Evolutionary conservation across 2,329 filamentous ascomycete genomes (phyloP), one percentile per base, ranked within the genome.

Genomic region (Colletotrichum endophyticum): DNA sequence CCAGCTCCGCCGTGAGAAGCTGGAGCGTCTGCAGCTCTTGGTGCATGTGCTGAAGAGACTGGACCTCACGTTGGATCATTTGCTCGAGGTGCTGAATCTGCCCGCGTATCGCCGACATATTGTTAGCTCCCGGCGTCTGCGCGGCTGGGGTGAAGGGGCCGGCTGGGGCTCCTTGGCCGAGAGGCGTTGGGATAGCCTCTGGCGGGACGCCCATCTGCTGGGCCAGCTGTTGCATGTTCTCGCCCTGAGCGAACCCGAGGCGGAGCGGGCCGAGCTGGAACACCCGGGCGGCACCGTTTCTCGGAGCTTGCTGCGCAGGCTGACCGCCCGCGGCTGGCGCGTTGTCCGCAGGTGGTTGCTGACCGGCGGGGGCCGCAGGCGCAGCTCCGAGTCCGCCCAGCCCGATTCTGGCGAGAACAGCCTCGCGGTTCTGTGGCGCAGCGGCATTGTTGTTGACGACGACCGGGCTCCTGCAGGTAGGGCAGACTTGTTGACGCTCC

Each of bases 401-500:
- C 3, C 81, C 82, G 30, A 85, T 77, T 12, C 84, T 81, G 73
- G 82, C 82, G 36, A 84, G 80, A 79, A 84, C 77, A 79, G 82
- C 81, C 12, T 83, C 82, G n/a, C 83, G 83, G 75, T 85, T 86
- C 72, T 81, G 81, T 63, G 82, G 75, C 57, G 82, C 77, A 78
- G 79, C 79, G 36, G 81, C 80, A 49, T 81, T 86, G 22, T 76
- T 70, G 32, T 63, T 89, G 49, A 95, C 87, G 13, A 95, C 94
- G 19, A 98, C 97, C 19, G 96, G 93, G 67, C 95, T 92, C 80
- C 97, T 92, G 84, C 97, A 99, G 4, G 96, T 99, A 8, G 97
- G 97, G 83, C 97, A 99, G 39, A 98, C 96, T 86, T 99, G 97
- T 84, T 99, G 97, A 78, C 97, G 91, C 87, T 99, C 97, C 32